These are phyloP conservation scores for Russula earlei DNA, from an alignment of 768 basidiomycete genomes.

Conservation along the genomic window DNA sequence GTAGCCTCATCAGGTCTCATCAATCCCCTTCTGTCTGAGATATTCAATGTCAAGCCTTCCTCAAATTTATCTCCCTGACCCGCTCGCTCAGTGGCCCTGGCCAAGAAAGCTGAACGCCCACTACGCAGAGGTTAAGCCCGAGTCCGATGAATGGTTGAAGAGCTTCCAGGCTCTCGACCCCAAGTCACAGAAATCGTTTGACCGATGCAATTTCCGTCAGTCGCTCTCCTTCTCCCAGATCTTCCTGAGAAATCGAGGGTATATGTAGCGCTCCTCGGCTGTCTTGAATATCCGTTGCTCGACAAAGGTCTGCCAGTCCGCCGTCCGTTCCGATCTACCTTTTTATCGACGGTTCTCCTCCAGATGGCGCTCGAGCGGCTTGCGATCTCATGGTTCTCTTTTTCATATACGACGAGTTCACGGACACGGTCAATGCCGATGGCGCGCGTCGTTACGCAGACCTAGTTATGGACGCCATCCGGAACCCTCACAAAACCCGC, in stretches of 20 bases:
- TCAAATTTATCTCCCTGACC: too few species aligned
- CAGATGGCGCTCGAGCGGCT: conserved; percentile 24
- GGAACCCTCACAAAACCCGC: conserved; percentile 27
- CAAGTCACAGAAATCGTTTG: conserved; percentile 31
- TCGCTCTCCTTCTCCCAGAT: too few species aligned
- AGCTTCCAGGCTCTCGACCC: conserved; percentile 30
- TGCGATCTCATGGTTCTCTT: conserved; percentile 44
- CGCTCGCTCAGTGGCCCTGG: too few species aligned
- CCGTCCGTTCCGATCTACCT: too few species aligned
- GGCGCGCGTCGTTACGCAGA: conserved; percentile 27
- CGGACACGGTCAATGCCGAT: conserved; percentile 30
- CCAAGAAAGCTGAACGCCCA: conserved; percentile 30
- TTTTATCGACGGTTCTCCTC: background rate
- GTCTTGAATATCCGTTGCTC: conserved; percentile 29
- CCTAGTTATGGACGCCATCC: conserved; percentile 35
- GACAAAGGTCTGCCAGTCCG: conserved; percentile 23
- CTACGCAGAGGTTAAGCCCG: conserved; percentile 27
- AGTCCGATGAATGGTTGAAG: conserved; percentile 31
- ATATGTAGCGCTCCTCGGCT: conserved; percentile 29
- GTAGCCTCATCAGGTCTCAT: too few species aligned
- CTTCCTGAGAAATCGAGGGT: too few species aligned
- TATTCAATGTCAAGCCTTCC: too few species aligned
- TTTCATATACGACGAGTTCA: conserved; percentile 42
- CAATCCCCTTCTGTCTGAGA: too few species aligned
- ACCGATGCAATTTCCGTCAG: conserved; percentile 30